Base-by-base conservation (phyloP, 495 filamentous ascomycete species). In the Neurospora pannonica region DNA sequence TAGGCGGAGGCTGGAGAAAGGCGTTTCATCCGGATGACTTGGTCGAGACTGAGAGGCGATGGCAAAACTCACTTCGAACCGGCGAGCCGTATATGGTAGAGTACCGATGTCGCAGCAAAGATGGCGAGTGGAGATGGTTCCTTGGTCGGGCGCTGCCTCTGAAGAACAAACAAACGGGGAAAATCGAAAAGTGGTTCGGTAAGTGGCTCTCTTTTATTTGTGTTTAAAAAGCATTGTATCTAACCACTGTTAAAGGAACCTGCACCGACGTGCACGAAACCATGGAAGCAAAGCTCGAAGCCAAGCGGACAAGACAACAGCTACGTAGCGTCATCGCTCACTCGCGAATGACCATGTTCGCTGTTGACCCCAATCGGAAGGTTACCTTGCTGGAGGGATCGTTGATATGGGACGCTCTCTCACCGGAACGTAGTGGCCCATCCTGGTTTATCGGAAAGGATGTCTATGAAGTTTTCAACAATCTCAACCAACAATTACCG, bases 141-240 rank as follows among this genome's bases (percentile, higher is more conserved):
- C 82, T 93, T 5, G 89, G 88, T 39, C 85, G 88, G 46, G 92
- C 90, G 1, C 74, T 90, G 40, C 91, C 92, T 0, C 79, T 93
- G 72, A 82, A 82, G 71, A 88, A 92, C 76, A 86, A 86, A 71
- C 85, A 85, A 71, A 91, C 83, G 4, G 89, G 89, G 0, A 81
- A 83, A 38, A 92, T 93, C 54, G 82, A 90, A 72, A 91, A 91
- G 79, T 94, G 91, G 92, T 92, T 91, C 76, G 92, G 90, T 76
- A 84, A 76, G 72, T 78, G 54, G 70, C 34, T 4, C 1, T 40
- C 39, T 74, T 10, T 21, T 13, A 42, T 40, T 6, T 5, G 0
- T 38, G 43, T 9, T 28, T 28, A n/a, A 46, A 21, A 11, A 15
- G 2, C 17, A 13, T 48, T 28, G 54, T 21, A 11, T 17, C 40